A percentile compares a stretch with the other conserved stretches of the same genome.
phyloP scores from a whole-genome alignment of 805 yeast genomes.

The Candida adriatica region DNA sequence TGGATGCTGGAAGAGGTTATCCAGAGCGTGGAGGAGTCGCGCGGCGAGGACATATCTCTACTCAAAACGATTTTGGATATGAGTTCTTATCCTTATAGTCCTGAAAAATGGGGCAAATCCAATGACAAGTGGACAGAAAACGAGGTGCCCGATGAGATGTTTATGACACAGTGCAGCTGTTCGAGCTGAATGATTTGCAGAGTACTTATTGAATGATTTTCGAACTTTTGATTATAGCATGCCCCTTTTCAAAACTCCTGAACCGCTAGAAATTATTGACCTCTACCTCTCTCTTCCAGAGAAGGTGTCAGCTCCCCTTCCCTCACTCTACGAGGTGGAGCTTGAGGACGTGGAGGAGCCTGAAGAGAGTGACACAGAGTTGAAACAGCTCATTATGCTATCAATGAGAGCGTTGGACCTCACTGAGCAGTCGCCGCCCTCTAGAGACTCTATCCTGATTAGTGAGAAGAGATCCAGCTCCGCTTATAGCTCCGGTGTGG shows the following conservation, averaged over 20 bases:
- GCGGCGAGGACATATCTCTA: slow-evolving; percentile 40
- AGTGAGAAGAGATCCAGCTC: too few species aligned
- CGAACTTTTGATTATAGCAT: too few species aligned
- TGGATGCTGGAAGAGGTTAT: slow-evolving; percentile 87
- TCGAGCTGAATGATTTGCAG: slow-evolving; percentile 29
- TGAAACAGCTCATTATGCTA: too few species aligned
- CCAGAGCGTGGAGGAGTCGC: slow-evolving; percentile 42
- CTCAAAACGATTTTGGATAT: slow-evolving; percentile 60
- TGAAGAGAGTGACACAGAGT: too few species aligned
- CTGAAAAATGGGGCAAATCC: slow-evolving; percentile 64
- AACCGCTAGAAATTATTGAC: neutral
- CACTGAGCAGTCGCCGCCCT: too few species aligned
- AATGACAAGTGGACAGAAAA: slow-evolving; percentile 49
- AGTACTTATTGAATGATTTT: neutral
- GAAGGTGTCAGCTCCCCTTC: neutral
- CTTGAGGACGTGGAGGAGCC: too few species aligned
- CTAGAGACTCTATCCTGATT: too few species aligned
- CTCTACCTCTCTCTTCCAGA: neutral
- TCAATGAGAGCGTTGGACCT: too few species aligned
- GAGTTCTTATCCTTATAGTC: slow-evolving; percentile 72
- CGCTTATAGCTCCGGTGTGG: too few species aligned
- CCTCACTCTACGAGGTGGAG: too few species aligned
- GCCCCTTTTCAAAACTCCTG: too few species aligned
- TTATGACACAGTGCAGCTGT: slow-evolving; percentile 75
- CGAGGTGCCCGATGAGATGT: slow-evolving; percentile 41